Conservation (phyloP, 768 basidiomycete genomes). For the Paxillus rubicundulus region DNA sequence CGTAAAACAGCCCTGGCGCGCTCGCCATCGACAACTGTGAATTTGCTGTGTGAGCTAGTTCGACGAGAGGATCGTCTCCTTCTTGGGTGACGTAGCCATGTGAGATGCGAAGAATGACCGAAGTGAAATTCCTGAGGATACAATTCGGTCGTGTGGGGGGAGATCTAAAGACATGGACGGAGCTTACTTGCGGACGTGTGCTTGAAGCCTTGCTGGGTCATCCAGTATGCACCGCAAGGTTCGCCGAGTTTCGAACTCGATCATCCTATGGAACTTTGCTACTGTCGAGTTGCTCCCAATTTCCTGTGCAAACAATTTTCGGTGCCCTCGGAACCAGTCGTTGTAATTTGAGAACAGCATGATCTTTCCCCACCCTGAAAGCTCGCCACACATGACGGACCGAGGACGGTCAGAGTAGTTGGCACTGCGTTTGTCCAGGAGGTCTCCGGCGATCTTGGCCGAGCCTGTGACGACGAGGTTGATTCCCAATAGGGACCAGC, state of each 20-base stretch:
- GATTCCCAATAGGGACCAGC: constrained; percentile 17
- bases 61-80: constrained; percentile 37
- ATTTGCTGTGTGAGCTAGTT: constrained; percentile 26
- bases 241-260: constrained; percentile 17
- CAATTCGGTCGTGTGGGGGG: neutral
- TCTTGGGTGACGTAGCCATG: constrained; percentile 41
- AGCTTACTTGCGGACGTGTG: constrained; percentile 16
- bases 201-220: constrained; percentile 4
- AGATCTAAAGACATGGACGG: neutral
- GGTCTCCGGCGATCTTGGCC: constrained; percentile 38
- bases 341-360: constrained; percentile 15
- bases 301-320: constrained; percentile 20
- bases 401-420: constrained; percentile 38
- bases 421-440: constrained; percentile 44
- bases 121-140: constrained; percentile 5
- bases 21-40: constrained; percentile 17
- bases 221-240: constrained; percentile 9
- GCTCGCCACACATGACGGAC: constrained; percentile 19
- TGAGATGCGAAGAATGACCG: constrained; percentile 34
- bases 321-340: constrained; percentile 14
- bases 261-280: constrained; percentile 13
- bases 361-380: constrained; percentile 20
- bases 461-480: constrained; percentile 45
- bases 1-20: constrained; percentile 3
- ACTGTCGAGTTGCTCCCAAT: constrained; percentile 9